Percentiles rank a stretch among this genome's conserved stretches.
Conservation (phyloP, 306 rosid species). For the Comarum palustre region DNA sequence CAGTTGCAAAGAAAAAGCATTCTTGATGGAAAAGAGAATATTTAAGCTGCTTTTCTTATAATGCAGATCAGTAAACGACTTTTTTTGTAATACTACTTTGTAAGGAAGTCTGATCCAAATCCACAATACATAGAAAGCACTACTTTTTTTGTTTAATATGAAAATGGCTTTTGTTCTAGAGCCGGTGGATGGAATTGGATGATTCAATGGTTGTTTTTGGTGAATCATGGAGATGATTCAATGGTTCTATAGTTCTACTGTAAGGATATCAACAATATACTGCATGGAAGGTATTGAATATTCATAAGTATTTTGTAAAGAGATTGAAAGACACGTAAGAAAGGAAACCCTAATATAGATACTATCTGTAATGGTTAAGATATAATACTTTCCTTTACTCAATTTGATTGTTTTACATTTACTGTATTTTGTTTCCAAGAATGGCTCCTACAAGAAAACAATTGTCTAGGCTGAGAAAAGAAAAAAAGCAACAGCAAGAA, state of each 20-base stretch:
- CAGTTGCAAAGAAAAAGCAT: neutral
- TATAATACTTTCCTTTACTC: too few relatives aligned
- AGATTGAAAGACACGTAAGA: too few relatives aligned
- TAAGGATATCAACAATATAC: neutral
- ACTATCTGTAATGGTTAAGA: too few relatives aligned
- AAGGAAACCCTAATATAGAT: too few relatives aligned
- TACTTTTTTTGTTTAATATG: neutral
- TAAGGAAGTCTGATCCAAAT: neutral
- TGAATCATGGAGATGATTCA: neutral
- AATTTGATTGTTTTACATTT: too few relatives aligned
- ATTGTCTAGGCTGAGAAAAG: too few relatives aligned
- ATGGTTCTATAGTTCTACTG: neutral
- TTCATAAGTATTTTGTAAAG: too few relatives aligned
- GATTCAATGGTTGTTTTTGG: neutral
- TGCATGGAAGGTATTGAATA: neutral
- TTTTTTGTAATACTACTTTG: neutral
- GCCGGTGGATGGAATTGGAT: neutral
- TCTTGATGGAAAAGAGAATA: neutral
- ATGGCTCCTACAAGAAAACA: too few relatives aligned
- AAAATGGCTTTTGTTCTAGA: neutral
- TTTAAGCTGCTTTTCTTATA: neutral
- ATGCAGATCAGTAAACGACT: neutral
- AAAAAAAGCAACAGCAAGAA: too few relatives aligned
- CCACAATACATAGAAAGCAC: neutral
- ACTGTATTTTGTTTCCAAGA: too few relatives aligned